These are phyloP conservation scores for Saccharomyces hybrid DNA, from an alignment of 1,139 yeast species.

Conservation along the genomic window DNA sequence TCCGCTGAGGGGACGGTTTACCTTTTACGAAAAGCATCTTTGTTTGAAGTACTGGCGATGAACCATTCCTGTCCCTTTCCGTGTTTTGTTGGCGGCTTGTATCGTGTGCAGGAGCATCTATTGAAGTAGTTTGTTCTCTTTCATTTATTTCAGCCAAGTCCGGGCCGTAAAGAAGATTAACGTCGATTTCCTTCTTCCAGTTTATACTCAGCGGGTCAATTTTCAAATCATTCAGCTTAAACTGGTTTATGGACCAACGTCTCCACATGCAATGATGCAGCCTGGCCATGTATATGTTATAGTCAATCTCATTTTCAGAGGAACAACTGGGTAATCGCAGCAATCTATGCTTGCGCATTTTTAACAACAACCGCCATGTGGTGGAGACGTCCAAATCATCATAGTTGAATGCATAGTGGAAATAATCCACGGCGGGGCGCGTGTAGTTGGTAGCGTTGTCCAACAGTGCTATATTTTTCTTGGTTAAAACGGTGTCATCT, in stretches of 20 bases:
- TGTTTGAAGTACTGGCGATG: neutral
- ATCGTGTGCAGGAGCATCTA: neutral
- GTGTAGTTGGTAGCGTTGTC: slow-evolving; percentile 28
- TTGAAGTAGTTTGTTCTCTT: neutral
- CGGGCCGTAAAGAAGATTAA: slow-evolving; percentile 30
- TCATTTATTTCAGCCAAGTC: slow-evolving; percentile 12
- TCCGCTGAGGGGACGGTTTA: neutral
- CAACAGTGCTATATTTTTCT: slow-evolving; percentile 25
- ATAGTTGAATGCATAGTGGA: slow-evolving; percentile 18
- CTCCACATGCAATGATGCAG: slow-evolving; percentile 30
- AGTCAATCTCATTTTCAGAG: slow-evolving; percentile 24
- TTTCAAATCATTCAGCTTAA: slow-evolving; percentile 12
- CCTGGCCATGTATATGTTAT: slow-evolving; percentile 24
- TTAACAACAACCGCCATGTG: slow-evolving; percentile 22
- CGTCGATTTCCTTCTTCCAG: slow-evolving; percentile 30
- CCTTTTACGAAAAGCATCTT: neutral
- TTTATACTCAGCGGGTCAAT: slow-evolving; percentile 25
- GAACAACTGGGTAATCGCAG: slow-evolving; percentile 29
- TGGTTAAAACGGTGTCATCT: slow-evolving; percentile 27
- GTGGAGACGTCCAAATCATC: slow-evolving; percentile 16
- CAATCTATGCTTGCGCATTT: slow-evolving; percentile 26
- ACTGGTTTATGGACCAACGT: slow-evolving; percentile 26
- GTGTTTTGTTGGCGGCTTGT: neutral
- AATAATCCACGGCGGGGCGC: slow-evolving; percentile 27
- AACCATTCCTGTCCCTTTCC: neutral